Conservation (phyloP, 495 filamentous ascomycete species). For the Astrothelium subdiscretum region DNA sequence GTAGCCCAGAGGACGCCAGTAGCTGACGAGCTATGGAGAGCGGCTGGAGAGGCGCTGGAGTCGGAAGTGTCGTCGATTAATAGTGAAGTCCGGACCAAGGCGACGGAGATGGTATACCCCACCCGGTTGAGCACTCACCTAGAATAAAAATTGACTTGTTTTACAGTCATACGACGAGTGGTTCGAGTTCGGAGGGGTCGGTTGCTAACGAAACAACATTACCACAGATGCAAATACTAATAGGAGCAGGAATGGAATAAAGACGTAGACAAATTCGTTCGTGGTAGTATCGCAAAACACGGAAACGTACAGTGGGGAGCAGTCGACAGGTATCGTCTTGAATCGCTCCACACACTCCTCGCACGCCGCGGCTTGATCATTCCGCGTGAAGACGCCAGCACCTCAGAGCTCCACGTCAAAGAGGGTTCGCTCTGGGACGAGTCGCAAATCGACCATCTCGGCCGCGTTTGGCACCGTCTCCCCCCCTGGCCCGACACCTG, state of each 20-base stretch:
- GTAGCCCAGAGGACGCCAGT: conserved; percentile 8
- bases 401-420: conserved; percentile 3
- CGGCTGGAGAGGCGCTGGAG: conserved; percentile 5
- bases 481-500: conserved; percentile 54
- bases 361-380: conserved; percentile 8
- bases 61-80: conserved; percentile 6
- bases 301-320: conserved; percentile 2
- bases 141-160: background rate
- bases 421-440: conserved; percentile 45
- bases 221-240: background rate
- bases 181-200: conserved; percentile 6
- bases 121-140: background rate
- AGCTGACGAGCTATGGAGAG: conserved; percentile 6
- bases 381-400: conserved; percentile 6
- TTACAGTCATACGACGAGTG: conserved; percentile 6
- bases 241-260: conserved; percentile 6
- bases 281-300: conserved; percentile 2
- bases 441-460: conserved; percentile 43
- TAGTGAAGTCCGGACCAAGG: conserved; percentile 7
- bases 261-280: background rate
- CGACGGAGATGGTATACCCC: conserved; percentile 7
- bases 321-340: conserved; percentile 1
- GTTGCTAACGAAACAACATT: background rate
- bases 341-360: background rate
- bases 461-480: conserved; percentile 55